phyloP scores from a whole-genome alignment of 257 asterid species.

The Solanum peruvianum region DNA sequence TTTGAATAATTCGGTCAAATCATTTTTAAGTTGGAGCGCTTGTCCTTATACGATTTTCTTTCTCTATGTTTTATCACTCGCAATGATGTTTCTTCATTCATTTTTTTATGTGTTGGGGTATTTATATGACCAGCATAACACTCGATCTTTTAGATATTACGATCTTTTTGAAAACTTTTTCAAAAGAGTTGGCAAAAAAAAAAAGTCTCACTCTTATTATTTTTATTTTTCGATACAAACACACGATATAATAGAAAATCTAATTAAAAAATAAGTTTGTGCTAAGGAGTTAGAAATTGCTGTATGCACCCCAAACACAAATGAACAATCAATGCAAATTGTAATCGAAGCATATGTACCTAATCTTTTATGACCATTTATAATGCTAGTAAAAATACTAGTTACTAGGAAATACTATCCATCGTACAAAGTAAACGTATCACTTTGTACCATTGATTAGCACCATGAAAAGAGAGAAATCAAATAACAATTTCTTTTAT shows the following conservation, averaged over 20 bases:
- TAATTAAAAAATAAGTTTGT: no score
- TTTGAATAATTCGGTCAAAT: background rate
- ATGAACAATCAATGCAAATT: background rate
- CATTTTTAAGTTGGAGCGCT: background rate
- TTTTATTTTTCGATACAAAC: fast-evolving
- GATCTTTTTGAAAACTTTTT: background rate
- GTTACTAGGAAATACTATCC: no score
- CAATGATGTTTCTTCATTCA: no score
- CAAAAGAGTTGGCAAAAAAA: background rate
- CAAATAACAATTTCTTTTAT: background rate
- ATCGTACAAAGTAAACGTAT: no score
- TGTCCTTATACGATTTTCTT: no score
- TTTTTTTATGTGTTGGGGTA: background rate
- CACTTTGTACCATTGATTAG: no score
- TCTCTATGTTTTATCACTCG: background rate
- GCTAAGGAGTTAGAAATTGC: background rate
- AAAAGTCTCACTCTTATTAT: background rate
- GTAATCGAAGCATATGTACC: background rate
- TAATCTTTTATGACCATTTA: background rate
- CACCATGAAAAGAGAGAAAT: no score
- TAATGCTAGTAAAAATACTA: background rate
- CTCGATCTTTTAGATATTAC: no score
- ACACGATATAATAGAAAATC: background rate
- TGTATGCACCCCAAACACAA: background rate
- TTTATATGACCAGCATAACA: background rate